Evolutionary conservation across 2,329 filamentous ascomycete genomes (phyloP), one percentile per base, ranked within the genome.

Genomic region (Huntiella savannae): DNA sequence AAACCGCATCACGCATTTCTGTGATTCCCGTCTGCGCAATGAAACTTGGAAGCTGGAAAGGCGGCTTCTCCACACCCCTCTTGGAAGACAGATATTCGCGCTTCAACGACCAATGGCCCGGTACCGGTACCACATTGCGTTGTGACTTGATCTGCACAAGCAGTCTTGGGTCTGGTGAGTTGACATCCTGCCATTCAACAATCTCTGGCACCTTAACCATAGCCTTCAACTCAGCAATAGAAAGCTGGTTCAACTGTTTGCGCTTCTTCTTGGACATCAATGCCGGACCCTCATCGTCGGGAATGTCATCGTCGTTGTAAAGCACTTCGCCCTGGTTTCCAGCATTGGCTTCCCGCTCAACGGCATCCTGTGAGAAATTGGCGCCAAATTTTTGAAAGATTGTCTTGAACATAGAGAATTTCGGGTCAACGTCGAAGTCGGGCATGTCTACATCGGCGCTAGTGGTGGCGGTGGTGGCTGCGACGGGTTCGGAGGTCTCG

Each of bases 81-180:
- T 98, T 98, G 39, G 87, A 95, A 1, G 88, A 96, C 3, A 98
- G 69, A 58, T 98, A 98, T 60, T 98, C 91, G 53, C 91, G 77
- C 67, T 98, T 98, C 47, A 98, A 67, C 0, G 84, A 86, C 91
- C 91, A 98, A 60, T 98, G 91, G 4, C 72, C 70, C 1, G 91
- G 91, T 1, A 98, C 91, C 1, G 91, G 91, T 1, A 98, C 87
- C 19, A 95, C 83, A 58, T 98, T 98, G 54, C 87, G 78, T 59
- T 92, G 83, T 3, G 84, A 81, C 62, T 96, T 98, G 67, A 98
- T 87, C 57, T 93, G 83, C 19, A 96, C 84, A 8, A 98, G 73
- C 38, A 96, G 67, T 47, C 80, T 75, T 11, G 91, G 91, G 59
- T 98, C 87, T 19, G 82, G 77, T 1, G 91, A 87, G 12, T 85